These are phyloP conservation scores for Talaromyces funiculosus DNA, from an alignment of 2,329 filamentous ascomycete genomes.

Conservation along the genomic window DNA sequence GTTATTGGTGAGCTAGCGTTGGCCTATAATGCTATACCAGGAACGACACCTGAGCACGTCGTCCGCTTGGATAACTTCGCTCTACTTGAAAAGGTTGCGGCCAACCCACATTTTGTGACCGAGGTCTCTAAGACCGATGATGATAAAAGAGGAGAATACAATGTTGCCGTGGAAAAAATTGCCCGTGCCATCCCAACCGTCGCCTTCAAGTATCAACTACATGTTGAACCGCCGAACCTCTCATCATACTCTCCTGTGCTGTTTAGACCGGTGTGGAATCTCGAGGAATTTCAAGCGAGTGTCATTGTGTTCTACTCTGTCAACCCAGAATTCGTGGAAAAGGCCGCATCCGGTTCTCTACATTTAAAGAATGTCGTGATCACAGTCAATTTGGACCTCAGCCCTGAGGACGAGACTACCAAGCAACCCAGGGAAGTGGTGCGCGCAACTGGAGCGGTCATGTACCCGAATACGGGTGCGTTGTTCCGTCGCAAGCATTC, in stretches of 20 bases:
- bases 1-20: slow-evolving; percentile 87
- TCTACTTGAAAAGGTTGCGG: slow-evolving; percentile 83
- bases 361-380: slow-evolving; percentile 73
- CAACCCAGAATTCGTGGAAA: slow-evolving; percentile 61
- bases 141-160: slow-evolving; percentile 69
- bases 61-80: slow-evolving; percentile 85
- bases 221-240: slow-evolving; percentile 57
- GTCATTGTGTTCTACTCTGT: slow-evolving; percentile 78
- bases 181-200: slow-evolving; percentile 59
- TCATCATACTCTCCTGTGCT: slow-evolving; percentile 64
- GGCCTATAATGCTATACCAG: slow-evolving; percentile 57
- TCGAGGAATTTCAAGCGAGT: slow-evolving; percentile 77
- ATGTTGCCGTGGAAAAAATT: slow-evolving; percentile 66
- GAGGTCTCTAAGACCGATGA: slow-evolving; percentile 50
- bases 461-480: slow-evolving; percentile 43
- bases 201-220: slow-evolving; percentile 89
- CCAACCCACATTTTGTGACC: slow-evolving; percentile 84
- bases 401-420: slow-evolving; percentile 39
- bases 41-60: slow-evolving; percentile 45
- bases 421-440: slow-evolving; percentile 40
- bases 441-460: slow-evolving; percentile 38
- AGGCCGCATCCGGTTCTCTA: slow-evolving; percentile 42
- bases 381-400: slow-evolving; percentile 44
- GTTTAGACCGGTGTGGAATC: slow-evolving; percentile 73
- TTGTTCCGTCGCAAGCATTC: slow-evolving; percentile 43